Evolutionary conservation across 208 protist genomes (phyloP).

Genomic region (Borovskyia barvae): DNA sequence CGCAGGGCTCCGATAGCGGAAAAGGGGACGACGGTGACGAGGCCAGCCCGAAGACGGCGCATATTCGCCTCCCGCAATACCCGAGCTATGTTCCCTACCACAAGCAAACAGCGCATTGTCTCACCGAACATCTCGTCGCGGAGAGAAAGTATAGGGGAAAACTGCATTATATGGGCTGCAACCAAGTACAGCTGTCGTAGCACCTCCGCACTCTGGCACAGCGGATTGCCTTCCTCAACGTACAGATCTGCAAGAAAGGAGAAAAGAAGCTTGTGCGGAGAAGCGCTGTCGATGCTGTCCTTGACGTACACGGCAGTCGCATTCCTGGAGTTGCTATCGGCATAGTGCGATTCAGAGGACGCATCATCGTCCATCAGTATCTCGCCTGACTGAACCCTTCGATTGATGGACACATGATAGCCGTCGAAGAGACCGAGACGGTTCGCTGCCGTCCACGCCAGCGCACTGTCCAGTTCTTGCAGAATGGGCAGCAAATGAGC

Average conservation of each 20-base stretch:
- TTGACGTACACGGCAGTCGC: slow-evolving; percentile 16
- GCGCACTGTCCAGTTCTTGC: slow-evolving; percentile 49
- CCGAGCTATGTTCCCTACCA: slow-evolving; percentile 59
- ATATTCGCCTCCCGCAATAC: slow-evolving; percentile 56
- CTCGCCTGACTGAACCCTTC: slow-evolving; percentile 66
- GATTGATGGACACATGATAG: slow-evolving; percentile 35
- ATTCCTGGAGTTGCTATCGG: too few species aligned
- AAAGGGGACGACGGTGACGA: slow-evolving; percentile 44
- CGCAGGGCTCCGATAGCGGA: slow-evolving; percentile 62
- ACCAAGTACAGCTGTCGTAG: slow-evolving; percentile 60
- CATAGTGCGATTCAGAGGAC: too few species aligned
- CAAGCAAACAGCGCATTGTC: slow-evolving; percentile 61
- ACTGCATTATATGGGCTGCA: slow-evolving; percentile 51
- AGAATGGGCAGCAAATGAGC: slow-evolving; percentile 53
- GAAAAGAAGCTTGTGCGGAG: slow-evolving; percentile 75
- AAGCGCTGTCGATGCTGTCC: slow-evolving; percentile 35
- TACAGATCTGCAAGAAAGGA: slow-evolving; percentile 69
- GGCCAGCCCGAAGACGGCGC: slow-evolving; percentile 40
- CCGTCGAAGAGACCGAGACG: slow-evolving; percentile 78
- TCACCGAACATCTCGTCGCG: slow-evolving; percentile 82
- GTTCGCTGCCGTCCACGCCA: slow-evolving; percentile 66
- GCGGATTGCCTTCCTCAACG: slow-evolving; percentile 40
- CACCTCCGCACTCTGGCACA: slow-evolving; percentile 49
- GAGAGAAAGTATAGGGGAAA: slow-evolving; percentile 46
- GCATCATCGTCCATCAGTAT: slow-evolving; percentile 1